Conservation (phyloP, 2,329 filamentous ascomycete species). For the Colletotrichum acutatum region DNA sequence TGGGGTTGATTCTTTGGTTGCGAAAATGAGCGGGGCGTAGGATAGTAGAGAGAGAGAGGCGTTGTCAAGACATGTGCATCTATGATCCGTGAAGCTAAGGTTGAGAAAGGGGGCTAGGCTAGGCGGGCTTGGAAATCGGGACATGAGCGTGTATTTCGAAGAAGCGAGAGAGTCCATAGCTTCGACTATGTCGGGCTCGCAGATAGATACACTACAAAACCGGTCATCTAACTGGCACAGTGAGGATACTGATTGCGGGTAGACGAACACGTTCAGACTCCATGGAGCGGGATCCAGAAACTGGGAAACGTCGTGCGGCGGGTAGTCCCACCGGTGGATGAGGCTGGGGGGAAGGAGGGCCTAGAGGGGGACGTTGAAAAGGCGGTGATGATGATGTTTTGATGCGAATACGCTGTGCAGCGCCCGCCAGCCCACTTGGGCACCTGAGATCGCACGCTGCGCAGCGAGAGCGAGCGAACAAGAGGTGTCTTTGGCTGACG, state of each 20-base stretch:
- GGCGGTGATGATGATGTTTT: slow-evolving; percentile 21
- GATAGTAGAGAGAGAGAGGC: neutral
- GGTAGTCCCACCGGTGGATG: slow-evolving; percentile 8
- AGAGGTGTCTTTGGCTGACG: slow-evolving; percentile 1
- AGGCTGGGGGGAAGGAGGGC: neutral
- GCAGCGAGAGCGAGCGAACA: neutral
- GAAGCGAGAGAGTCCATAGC: neutral
- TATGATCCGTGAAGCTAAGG: neutral
- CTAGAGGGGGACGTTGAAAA: slow-evolving; percentile 4
- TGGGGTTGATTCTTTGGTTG: slow-evolving; percentile 1
- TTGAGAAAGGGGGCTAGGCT: neutral
- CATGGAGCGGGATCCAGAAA: neutral
- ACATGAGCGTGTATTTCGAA: neutral
- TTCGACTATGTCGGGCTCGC: neutral
- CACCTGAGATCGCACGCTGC: neutral
- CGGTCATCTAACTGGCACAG: neutral
- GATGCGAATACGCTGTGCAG: neutral
- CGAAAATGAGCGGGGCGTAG: neutral
- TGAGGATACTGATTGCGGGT: neutral
- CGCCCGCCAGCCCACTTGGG: slow-evolving; percentile 8
- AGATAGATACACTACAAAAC: neutral
- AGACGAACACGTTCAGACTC: neutral
- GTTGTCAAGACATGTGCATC: neutral
- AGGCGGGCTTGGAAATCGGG: neutral
- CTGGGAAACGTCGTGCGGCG: neutral